Evolutionary conservation across 768 basidiomycete species (phyloP).

Genomic region (Boletus pseudopeckii): DNA sequence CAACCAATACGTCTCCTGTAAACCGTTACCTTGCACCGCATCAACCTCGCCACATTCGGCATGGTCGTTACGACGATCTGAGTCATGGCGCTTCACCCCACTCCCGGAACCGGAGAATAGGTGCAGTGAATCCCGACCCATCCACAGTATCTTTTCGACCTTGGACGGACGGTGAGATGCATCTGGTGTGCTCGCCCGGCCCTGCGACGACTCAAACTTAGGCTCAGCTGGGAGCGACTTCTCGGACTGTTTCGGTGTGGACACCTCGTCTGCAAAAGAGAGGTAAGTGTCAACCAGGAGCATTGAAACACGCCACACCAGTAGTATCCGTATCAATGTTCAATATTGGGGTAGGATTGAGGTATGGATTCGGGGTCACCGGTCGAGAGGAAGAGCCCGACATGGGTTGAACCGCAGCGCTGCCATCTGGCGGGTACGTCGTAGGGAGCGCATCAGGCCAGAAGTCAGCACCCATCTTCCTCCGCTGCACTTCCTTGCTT

Average conservation of each 20-base stretch:
- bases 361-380: constrained; percentile 32
- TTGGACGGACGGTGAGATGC: constrained; percentile 23
- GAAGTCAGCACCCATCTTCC: constrained; percentile 17
- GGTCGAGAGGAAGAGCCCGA: constrained; percentile 17
- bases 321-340: constrained; percentile 7
- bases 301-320: constrained; percentile 13
- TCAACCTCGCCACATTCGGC: constrained; percentile 14
- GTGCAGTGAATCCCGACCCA: constrained; percentile 28
- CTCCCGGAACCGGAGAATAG: constrained; percentile 24
- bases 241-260: constrained; percentile 10
- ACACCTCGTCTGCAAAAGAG: constrained; percentile 11
- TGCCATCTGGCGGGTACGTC: background rate
- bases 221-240: background rate
- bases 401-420: background rate
- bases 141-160: constrained; percentile 34
- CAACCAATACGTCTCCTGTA: background rate
- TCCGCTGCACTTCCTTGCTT: constrained; percentile 15
- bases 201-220: background rate
- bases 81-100: constrained; percentile 7
- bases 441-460: constrained; percentile 24
- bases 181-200: constrained; percentile 2
- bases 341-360: constrained; percentile 35
- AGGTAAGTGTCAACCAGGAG: background rate
- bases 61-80: constrained; percentile 15
- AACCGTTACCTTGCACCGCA: constrained; percentile 24